A percentile compares a stretch with the other conserved stretches of the same genome.
Evolutionary conservation across 1,284 basidiomycete species (phyloP).

Genomic region (Ustilago esculenta): DNA sequence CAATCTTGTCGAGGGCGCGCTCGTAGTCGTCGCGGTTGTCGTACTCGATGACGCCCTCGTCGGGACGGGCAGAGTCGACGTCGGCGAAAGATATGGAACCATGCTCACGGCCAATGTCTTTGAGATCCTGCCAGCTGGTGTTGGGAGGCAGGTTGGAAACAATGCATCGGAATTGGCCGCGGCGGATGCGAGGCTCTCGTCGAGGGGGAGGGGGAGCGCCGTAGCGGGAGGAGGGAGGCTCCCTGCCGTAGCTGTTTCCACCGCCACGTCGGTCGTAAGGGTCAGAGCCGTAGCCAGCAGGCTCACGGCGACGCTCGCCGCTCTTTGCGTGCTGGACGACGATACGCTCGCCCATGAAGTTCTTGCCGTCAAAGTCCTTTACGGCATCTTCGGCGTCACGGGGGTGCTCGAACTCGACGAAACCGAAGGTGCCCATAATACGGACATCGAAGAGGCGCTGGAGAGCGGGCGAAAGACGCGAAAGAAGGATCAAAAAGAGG

Average conservation of each 20-base stretch:
- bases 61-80: constrained; percentile 60
- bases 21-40: constrained; percentile 65
- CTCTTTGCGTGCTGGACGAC: constrained; percentile 64
- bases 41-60: constrained; percentile 65
- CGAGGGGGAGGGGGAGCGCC: constrained; percentile 47
- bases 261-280: constrained; percentile 37
- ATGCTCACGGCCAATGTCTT: constrained; percentile 92
- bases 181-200: constrained; percentile 47
- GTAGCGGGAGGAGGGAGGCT: constrained; percentile 36
- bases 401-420: constrained; percentile 64
- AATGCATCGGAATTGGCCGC: constrained; percentile 61
- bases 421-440: constrained; percentile 65
- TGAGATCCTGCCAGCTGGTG: constrained; percentile 96
- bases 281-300: constrained; percentile 43
- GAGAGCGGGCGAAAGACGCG: too few relatives aligned
- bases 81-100: constrained; percentile 70
- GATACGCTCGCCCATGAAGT: constrained; percentile 65
- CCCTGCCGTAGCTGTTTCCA: constrained; percentile 42
- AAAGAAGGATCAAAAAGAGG: neutral
- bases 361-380: constrained; percentile 63
- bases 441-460: constrained; percentile 58
- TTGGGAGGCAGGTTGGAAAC: constrained; percentile 81
- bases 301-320: constrained; percentile 49
- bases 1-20: constrained; percentile 62
- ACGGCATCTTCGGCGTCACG: constrained; percentile 65